Evolutionary conservation across 257 asterid species (phyloP).

Genomic region (Capsicum rhomboideum): DNA sequence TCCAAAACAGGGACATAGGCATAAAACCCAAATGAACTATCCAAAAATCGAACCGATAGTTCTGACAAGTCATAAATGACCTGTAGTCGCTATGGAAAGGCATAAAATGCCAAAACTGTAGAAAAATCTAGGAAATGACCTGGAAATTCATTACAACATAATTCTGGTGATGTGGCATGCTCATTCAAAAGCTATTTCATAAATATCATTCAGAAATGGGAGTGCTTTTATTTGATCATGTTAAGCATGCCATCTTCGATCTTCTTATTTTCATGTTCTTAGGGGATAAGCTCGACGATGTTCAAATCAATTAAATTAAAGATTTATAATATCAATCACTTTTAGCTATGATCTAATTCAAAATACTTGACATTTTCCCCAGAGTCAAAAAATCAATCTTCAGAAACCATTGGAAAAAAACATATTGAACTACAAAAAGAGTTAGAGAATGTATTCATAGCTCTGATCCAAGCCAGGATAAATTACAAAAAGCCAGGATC

Average conservation of each 20-base stretch:
- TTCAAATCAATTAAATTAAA: background rate
- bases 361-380: conserved; percentile 8
- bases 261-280: conserved; percentile 10
- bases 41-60: too few relatives aligned
- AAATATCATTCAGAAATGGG: background rate
- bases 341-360: background rate
- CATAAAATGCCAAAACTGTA: too few relatives aligned
- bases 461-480: conserved; percentile 3
- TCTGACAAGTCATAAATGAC: too few relatives aligned
- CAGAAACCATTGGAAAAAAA: conserved; percentile 11
- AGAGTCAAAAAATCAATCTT: conserved; percentile 6
- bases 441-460: background rate
- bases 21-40: too few relatives aligned
- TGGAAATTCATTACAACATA: too few relatives aligned
- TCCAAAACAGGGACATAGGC: too few relatives aligned
- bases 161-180: too few relatives aligned
- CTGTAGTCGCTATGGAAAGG: too few relatives aligned
- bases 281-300: conserved; percentile 2
- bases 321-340: background rate
- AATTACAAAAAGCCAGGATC: background rate
- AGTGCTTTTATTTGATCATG: background rate
- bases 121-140: too few relatives aligned
- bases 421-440: background rate
- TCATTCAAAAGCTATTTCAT: background rate
- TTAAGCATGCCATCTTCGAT: background rate